phyloP scores from a whole-genome alignment of 495 filamentous ascomycete species.

The Xylaria telfairii region DNA sequence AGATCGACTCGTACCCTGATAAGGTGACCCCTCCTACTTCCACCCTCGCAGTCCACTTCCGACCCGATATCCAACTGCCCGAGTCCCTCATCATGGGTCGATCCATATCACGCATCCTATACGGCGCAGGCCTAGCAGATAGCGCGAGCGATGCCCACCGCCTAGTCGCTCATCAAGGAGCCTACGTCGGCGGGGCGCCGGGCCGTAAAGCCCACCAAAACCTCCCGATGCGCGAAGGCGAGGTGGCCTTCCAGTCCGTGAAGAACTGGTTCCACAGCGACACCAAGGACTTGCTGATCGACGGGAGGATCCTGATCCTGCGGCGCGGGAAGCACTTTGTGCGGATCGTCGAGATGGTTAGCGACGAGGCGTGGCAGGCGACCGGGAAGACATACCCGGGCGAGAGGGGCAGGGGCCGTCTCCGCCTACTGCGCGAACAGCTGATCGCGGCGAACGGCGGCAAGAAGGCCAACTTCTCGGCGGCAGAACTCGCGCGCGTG shows the following conservation, averaged over 20 bases:
- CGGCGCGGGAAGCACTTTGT: conserved; percentile 83
- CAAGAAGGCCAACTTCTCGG: background rate
- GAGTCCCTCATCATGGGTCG: conserved; percentile 65
- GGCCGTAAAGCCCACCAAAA: conserved; percentile 44
- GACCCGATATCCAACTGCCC: conserved; percentile 67
- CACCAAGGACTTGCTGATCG: conserved; percentile 66
- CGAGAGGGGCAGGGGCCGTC: conserved; percentile 44
- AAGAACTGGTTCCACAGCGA: conserved; percentile 63
- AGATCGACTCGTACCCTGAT: conserved; percentile 16
- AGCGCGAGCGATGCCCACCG: conserved; percentile 72
- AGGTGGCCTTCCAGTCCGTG: conserved; percentile 67
- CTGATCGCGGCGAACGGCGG: conserved; percentile 29
- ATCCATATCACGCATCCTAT: conserved; percentile 68
- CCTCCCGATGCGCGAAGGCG: conserved; percentile 59
- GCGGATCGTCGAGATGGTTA: conserved; percentile 71
- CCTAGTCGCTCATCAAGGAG: conserved; percentile 62
- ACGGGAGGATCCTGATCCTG: conserved; percentile 68
- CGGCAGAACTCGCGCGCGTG: conserved; percentile 24
- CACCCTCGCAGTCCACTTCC: conserved; percentile 34
- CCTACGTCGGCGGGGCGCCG: conserved; percentile 68
- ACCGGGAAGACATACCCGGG: conserved; percentile 54
- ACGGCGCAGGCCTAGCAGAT: conserved; percentile 68
- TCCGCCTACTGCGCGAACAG: conserved; percentile 40
- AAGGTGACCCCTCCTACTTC: background rate
- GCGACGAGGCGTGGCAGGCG: conserved; percentile 67